Percentiles rank a stretch among this genome's conserved stretches.
These are phyloP conservation scores for Paratinospora sagittata DNA, from an alignment of 164 flowering plant genomes.

Conservation along the genomic window DNA sequence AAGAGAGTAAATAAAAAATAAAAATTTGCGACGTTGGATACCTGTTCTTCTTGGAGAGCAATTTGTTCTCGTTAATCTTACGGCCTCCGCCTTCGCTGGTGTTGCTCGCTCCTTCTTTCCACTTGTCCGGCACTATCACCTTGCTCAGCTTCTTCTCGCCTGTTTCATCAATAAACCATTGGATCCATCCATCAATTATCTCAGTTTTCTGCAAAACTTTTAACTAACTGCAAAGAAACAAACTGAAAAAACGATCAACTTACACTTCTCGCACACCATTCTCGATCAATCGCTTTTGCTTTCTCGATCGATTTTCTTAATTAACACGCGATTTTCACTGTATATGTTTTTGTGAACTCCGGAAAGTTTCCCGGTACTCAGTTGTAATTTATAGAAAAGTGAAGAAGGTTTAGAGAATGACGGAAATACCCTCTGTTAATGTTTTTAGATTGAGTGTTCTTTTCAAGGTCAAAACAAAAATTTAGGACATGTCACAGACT, in stretches of 20 bases:
- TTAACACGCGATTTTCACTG: not conserved
- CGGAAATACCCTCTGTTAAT: too few relatives aligned
- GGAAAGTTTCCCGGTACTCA: too few relatives aligned
- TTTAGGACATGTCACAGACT: too few relatives aligned
- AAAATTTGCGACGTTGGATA: conserved; percentile 17
- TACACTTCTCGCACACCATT: conserved; percentile 91
- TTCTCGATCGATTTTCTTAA: not conserved
- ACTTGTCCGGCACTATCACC: conserved; percentile 97
- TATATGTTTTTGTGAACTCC: not conserved
- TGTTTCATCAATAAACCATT: conserved; percentile 21
- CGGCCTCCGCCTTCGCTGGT: conserved; percentile 97
- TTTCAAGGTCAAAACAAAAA: too few relatives aligned
- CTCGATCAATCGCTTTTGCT: not conserved
- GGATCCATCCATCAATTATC: too few relatives aligned
- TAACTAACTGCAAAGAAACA: too few relatives aligned
- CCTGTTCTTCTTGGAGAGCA: conserved; percentile 95
- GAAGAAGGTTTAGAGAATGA: too few relatives aligned
- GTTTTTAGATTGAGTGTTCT: too few relatives aligned
- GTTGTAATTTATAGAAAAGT: too few relatives aligned
- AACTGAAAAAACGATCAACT: conserved; percentile 13
- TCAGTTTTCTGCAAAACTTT: too few relatives aligned
- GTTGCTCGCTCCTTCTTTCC: conserved; percentile 98
- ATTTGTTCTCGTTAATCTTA: conserved; percentile 96
- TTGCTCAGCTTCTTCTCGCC: conserved; percentile 87
- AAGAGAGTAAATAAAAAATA: not conserved